Evolutionary conservation across 2,329 filamentous ascomycete genomes (phyloP).

Genomic region (Zymoseptoria brevis): DNA sequence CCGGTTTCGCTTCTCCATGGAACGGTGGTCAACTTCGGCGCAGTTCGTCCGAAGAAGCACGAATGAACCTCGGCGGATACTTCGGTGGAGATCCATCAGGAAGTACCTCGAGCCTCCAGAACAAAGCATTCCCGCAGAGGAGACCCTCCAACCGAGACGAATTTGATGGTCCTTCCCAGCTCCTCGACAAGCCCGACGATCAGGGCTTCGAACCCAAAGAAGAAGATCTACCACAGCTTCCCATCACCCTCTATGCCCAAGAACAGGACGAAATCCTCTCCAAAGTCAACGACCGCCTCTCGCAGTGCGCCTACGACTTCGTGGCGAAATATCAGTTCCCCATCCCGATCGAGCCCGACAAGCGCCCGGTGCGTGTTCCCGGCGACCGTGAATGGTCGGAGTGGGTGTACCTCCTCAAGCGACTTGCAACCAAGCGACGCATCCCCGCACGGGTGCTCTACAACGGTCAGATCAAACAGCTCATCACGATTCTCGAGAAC

Average conservation of each 20-base stretch:
- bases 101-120: slow-evolving; percentile 18
- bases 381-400: slow-evolving; percentile 83
- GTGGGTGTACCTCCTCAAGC: slow-evolving; percentile 82
- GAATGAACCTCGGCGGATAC: slow-evolving; percentile 16
- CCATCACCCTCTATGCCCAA: slow-evolving; percentile 72
- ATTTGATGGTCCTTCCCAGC: slow-evolving; percentile 81
- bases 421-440: slow-evolving; percentile 74
- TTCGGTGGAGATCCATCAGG: slow-evolving; percentile 20
- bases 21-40: slow-evolving; percentile 21
- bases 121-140: slow-evolving; percentile 42
- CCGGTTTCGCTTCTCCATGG: slow-evolving; percentile 20
- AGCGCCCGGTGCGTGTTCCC: slow-evolving; percentile 65
- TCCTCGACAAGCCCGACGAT: slow-evolving; percentile 63
- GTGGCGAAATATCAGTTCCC: slow-evolving; percentile 87
- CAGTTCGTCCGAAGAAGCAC: slow-evolving; percentile 24
- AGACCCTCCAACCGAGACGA: slow-evolving; percentile 76
- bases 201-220: slow-evolving; percentile 69
- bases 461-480: slow-evolving; percentile 81
- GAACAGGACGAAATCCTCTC: slow-evolving; percentile 77
- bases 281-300: slow-evolving; percentile 75
- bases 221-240: slow-evolving; percentile 70
- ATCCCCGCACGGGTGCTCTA: slow-evolving; percentile 78
- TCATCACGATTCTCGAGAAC: slow-evolving; percentile 81
- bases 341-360: slow-evolving; percentile 74
- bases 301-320: slow-evolving; percentile 82